Percentiles rank a stretch among this genome's conserved stretches.
These are phyloP conservation scores for Galerina sulciceps DNA, from an alignment of 768 basidiomycete species.

Conservation along the genomic window DNA sequence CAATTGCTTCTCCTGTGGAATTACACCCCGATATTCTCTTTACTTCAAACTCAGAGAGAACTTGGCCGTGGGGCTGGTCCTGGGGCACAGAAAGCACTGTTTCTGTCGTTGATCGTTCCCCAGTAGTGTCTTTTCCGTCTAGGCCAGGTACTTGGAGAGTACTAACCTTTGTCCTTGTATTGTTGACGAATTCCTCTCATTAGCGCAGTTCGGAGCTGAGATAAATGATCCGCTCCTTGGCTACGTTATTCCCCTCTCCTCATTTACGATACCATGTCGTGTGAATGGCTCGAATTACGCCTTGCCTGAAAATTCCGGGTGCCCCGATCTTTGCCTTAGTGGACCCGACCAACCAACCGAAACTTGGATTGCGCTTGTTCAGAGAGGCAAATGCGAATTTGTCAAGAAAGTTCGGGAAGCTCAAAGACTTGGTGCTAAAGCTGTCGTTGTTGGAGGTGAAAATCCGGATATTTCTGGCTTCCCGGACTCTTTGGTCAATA, in stretches of 20 bases:
- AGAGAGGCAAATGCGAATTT: constrained; percentile 90
- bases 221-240: constrained; percentile 70
- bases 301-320: constrained; percentile 56
- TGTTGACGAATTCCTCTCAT: background rate
- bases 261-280: constrained; percentile 62
- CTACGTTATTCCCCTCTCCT: constrained; percentile 72
- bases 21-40: constrained; percentile 29
- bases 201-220: constrained; percentile 78
- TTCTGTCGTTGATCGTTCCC: constrained; percentile 76
- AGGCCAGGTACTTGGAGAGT: constrained; percentile 49
- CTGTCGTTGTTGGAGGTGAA: constrained; percentile 91
- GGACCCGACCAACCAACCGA: constrained; percentile 67
- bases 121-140: constrained; percentile 71
- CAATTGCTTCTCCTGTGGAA: constrained; percentile 37
- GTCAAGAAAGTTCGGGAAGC: constrained; percentile 84
- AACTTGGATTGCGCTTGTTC: constrained; percentile 89
- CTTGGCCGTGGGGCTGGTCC: constrained; percentile 66
- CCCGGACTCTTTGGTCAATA: constrained; percentile 82
- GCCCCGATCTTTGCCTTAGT: constrained; percentile 66
- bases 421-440: constrained; percentile 76
- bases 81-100: constrained; percentile 75
- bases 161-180: constrained; percentile 1
- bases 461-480: constrained; percentile 65
- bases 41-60: constrained; percentile 51
- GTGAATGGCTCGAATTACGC: constrained; percentile 25